Conservation (phyloP, 345 rosid genomes). For the Moricandia moricandioides region DNA sequence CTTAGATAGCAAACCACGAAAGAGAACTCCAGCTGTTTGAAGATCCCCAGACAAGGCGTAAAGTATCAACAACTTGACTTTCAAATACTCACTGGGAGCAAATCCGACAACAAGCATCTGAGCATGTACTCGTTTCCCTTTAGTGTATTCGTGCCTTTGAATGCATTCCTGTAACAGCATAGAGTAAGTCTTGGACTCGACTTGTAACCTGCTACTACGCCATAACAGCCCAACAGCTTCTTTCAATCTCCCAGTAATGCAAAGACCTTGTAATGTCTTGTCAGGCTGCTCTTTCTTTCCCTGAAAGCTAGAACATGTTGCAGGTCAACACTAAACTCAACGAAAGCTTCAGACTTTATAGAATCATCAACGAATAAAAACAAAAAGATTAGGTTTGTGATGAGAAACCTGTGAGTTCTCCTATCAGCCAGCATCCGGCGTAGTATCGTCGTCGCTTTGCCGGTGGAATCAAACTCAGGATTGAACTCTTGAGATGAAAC, state of each 20-base stretch:
- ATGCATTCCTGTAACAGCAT: constrained; percentile 71
- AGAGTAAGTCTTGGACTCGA: constrained; percentile 44
- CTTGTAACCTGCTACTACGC: constrained; percentile 31
- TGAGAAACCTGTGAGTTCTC: constrained; percentile 52
- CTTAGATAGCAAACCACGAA: constrained; percentile 31
- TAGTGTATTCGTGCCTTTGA: constrained; percentile 41
- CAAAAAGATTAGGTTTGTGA: background rate
- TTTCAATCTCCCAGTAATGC: constrained; percentile 56
- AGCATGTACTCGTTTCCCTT: constrained; percentile 61
- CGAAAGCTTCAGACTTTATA: background rate
- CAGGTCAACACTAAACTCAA: background rate
- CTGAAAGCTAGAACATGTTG: constrained; percentile 69
- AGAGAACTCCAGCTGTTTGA: constrained; percentile 42
- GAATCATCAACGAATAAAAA: background rate
- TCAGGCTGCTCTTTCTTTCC: constrained; percentile 45
- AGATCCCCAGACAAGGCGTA: constrained; percentile 57
- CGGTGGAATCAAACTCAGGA: constrained; percentile 45
- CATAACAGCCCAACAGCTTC: constrained; percentile 67
- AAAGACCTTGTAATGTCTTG: constrained; percentile 57
- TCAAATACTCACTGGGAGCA: constrained; percentile 46
- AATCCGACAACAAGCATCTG: constrained; percentile 64
- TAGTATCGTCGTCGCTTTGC: constrained; percentile 69
- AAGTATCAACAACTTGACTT: constrained; percentile 57
- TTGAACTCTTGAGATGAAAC: constrained; percentile 14
- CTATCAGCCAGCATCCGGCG: constrained; percentile 60